Evolutionary conservation across 805 yeast species (phyloP), one percentile per base, ranked within the genome.

Genomic region (Grigorovia jiainica): DNA sequence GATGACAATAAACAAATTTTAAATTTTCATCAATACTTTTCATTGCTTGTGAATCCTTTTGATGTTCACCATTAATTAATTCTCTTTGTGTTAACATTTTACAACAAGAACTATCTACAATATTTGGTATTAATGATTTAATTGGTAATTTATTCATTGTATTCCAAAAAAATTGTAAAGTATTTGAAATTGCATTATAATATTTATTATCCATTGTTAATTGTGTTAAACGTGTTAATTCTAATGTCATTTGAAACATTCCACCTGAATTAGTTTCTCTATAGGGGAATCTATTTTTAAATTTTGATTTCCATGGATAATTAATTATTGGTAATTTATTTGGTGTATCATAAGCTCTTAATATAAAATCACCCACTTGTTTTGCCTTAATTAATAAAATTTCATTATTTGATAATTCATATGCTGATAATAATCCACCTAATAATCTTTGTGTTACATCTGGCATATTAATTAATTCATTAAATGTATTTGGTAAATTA

Each of bases 331-430:
- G 82, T 61, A 77, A 63, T 35, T 72, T 61, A 47, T 75, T 75
- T 13, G 79, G 79, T 0, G 82, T 75, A 47, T 77, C 82, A 49
- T 75, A 77, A 0, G 79, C 70, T 18, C 74, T 72, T 49, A 76
- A 49, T 27, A 75, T 54, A 41, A 75, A 61, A 38, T 72, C 71
- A 1, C 71, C 80, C 13, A 76, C 51, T 21, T 71, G 69, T 20
- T 58, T 58, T 1, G 78, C 75, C 45, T 68, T 64, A 1, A 36
- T 38, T 7, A 61, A 42, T 6, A 61, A 44, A 7, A 72, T 52
- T 13, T 68, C 57, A 1, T 66, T 43, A 30, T 55, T 43, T 1
- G 77, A 67, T 27, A 77, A 51, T 36, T 77, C 79, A 47, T 71
- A 75, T 0, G 74, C 77, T 2, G 76, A 60, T 8, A 76, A 41